Evolutionary conservation across 2,329 filamentous ascomycete genomes (phyloP).

Genomic region (Aspergillus flavus): DNA sequence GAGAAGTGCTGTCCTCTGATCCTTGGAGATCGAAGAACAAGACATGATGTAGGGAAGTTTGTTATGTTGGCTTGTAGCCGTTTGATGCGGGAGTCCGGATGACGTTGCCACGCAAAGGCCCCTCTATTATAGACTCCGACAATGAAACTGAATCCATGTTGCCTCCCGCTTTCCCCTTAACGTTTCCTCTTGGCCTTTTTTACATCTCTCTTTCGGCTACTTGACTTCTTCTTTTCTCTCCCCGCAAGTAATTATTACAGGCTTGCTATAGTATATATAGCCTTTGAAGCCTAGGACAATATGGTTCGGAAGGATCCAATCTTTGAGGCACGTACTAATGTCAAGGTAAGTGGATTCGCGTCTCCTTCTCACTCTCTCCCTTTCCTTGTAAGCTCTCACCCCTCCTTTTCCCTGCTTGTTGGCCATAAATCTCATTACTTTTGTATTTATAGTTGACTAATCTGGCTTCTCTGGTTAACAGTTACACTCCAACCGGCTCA

Average conservation of each 20-base stretch:
- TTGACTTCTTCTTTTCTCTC: background rate
- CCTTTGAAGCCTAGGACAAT: slow-evolving; percentile 14
- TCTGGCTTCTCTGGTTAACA: slow-evolving; percentile 16
- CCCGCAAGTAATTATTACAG: background rate
- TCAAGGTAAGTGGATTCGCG: slow-evolving; percentile 34
- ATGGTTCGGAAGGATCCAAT: slow-evolving; percentile 47
- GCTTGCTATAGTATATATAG: background rate
- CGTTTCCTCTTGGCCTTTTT: background rate
- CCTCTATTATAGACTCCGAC: slow-evolving; percentile 12
- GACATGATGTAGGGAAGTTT: background rate
- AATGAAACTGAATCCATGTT: background rate
- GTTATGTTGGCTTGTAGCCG: background rate
- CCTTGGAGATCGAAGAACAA: background rate
- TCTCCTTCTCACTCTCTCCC: slow-evolving; percentile 1
- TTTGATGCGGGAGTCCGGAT: slow-evolving; percentile 9
- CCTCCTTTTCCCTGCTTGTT: background rate
- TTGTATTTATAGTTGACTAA: background rate
- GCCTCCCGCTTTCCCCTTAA: slow-evolving; percentile 9
- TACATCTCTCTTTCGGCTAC: background rate
- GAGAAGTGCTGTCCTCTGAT: background rate
- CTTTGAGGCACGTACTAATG: slow-evolving; percentile 47
- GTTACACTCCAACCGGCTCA: slow-evolving; percentile 52
- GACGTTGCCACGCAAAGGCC: slow-evolving; percentile 24
- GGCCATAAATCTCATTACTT: background rate
- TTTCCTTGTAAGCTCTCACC: background rate